Evolutionary conservation across 75 land plant genomes (phyloP), one percentile per base, ranked within the genome.

Genomic region (Gnetum montanum): DNA sequence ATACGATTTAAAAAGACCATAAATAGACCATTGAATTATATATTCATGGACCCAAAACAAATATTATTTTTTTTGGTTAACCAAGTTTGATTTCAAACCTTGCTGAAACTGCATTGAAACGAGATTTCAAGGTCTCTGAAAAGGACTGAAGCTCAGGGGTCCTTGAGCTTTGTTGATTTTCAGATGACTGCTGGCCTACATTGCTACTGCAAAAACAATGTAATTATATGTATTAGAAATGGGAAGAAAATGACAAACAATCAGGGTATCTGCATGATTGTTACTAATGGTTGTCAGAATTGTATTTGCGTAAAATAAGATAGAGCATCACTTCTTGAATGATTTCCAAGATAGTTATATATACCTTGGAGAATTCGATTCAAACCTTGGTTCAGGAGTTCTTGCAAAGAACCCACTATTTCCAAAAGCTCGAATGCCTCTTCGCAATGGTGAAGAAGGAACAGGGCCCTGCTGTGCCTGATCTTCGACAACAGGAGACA

Each of bases 61-160:
- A n/a, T n/a, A n/a, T n/a, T n/a, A n/a, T n/a, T n/a, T n/a, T n/a
- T n/a, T n/a, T n/a, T n/a, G n/a, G 27, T 28, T 15, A 6, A 1
- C 27, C 25, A n/a, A n/a, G n/a, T n/a, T n/a, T n/a, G n/a, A 12
- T 18, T 24, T 4, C 83, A 78, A 65, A 94, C 98, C 91, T 90
- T 26, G 72, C 66, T 31, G 98, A 94, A 19, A 94, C 73, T n/a
- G 87, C 75, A 64, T 72, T 70, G 26, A 85, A 38, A 20, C 96
- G 81, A 53, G 98, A 90, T 76, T 86, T 94, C 19, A 89, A 57
- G 3, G 85, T 70, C 43, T 90, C 98, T 10, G 96, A 86, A 38
- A 94, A 80, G 56, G 96, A 83, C 40, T 83, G 87, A 8, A 83
- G 31, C 27, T 94, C 98, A 16, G 90, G 81, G n/a, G 96, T 67